phyloP scores from a whole-genome alignment of 2,329 filamentous ascomycete species.

The Fusarium tricinctum region DNA sequence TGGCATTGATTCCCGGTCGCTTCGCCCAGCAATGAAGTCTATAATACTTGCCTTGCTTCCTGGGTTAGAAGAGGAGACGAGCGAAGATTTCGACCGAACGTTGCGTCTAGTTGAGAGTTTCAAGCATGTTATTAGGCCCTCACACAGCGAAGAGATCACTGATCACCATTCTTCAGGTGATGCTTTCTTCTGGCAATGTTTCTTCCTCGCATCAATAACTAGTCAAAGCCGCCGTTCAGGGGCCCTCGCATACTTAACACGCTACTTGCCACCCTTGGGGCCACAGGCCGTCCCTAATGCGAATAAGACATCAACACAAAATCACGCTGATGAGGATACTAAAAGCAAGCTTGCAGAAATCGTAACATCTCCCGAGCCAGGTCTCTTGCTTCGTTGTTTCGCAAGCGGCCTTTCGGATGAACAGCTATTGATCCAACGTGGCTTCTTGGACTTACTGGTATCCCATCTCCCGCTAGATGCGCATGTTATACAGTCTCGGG shows the following conservation, averaged over 20 bases:
- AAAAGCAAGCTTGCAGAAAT: constrained; percentile 69
- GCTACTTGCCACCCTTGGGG: constrained; percentile 74
- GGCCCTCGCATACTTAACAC: constrained; percentile 86
- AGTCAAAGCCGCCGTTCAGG: constrained; percentile 87
- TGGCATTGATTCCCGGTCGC: constrained; percentile 74
- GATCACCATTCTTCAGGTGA: constrained; percentile 73
- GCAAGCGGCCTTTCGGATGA: constrained; percentile 89
- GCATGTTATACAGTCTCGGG: constrained; percentile 79
- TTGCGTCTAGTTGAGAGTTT: constrained; percentile 83
- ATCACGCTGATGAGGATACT: constrained; percentile 51
- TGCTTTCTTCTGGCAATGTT: constrained; percentile 98
- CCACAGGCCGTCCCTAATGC: constrained; percentile 13
- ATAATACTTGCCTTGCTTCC: constrained; percentile 91
- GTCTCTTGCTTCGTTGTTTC: constrained; percentile 90
- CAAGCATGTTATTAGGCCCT: constrained; percentile 74
- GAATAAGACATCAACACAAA: constrained; percentile 32
- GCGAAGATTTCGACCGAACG: constrained; percentile 95
- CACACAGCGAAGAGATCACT: constrained; percentile 64
- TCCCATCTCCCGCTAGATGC: constrained; percentile 90
- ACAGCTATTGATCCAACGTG: constrained; percentile 91
- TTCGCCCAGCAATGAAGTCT: constrained; percentile 91
- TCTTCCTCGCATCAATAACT: constrained; percentile 94
- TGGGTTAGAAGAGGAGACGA: constrained; percentile 94
- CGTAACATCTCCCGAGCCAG: constrained; percentile 91
- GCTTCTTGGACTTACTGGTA: constrained; percentile 92